phyloP scores from a whole-genome alignment of 2,329 filamentous ascomycete genomes.

The Endothia cerciana region DNA sequence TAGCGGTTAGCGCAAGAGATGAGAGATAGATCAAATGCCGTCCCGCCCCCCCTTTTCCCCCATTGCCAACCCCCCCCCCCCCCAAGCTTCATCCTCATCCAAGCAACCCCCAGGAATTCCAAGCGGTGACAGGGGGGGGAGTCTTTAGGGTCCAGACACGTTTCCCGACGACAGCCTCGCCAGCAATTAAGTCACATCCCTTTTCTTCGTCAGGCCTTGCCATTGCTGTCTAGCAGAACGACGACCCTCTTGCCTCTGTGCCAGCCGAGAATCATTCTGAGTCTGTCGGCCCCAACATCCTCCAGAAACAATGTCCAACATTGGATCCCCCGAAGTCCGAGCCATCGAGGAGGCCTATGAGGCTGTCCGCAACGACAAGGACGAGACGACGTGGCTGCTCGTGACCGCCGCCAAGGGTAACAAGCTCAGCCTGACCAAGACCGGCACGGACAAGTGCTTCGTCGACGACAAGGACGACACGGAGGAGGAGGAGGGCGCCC shows the following conservation, averaged over 20 bases:
- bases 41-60: too few species aligned
- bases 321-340: constrained; percentile 54
- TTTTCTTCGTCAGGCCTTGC: neutral
- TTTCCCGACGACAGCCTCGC: constrained; percentile 13
- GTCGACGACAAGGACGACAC: constrained; percentile 66
- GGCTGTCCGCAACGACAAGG: constrained; percentile 68
- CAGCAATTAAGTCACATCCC: neutral
- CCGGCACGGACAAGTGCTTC: constrained; percentile 64
- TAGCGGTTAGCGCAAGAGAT: neutral
- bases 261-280: neutral
- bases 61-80: too few species aligned
- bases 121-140: constrained; percentile 18
- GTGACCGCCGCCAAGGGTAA: constrained; percentile 61
- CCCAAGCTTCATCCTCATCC: too few species aligned
- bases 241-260: neutral
- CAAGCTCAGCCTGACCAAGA: constrained; percentile 58
- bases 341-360: constrained; percentile 65
- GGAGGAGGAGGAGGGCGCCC: constrained; percentile 64
- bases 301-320: constrained; percentile 53
- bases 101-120: too few species aligned
- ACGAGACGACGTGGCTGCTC: constrained; percentile 68
- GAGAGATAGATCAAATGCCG: too few species aligned
- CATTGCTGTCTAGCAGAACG: neutral
- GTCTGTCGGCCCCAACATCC: neutral
- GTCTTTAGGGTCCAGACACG: constrained; percentile 10